Conservation (phyloP, 108 stramenopile genomes). For the Stephanodiscus triporus region DNA sequence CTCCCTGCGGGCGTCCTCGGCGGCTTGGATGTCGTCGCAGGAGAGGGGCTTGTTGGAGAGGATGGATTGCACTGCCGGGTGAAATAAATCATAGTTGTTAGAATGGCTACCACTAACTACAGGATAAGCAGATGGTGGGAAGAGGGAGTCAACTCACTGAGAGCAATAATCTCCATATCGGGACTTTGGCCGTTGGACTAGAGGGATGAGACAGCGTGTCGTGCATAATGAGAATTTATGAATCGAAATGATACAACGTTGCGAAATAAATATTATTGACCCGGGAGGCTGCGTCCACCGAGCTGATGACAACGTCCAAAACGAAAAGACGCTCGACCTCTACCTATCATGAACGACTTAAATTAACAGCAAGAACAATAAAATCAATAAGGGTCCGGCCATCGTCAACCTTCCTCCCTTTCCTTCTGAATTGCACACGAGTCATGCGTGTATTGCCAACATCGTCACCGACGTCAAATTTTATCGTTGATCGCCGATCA, state of each 20-base stretch:
- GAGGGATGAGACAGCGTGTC: neutral
- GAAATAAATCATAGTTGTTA: neutral
- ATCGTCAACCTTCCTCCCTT: no score
- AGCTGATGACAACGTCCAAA: no score
- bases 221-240: neutral
- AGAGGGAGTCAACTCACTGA: constrained; percentile 1
- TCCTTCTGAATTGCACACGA: no score
- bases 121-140: neutral
- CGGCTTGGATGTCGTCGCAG: constrained; percentile 27
- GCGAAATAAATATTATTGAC: no score
- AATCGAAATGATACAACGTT: neutral
- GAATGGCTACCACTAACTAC: neutral
- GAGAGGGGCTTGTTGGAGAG: constrained; percentile 33
- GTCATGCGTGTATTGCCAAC: no score
- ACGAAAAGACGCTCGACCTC: no score
- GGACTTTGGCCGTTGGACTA: neutral
- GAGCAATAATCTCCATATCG: neutral
- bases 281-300: no score
- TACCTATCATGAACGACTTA: no score
- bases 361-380: no score
- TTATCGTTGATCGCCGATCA: no score
- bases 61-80: constrained; percentile 29
- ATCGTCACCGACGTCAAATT: no score
- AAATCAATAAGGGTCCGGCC: no score
- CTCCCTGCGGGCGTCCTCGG: constrained; percentile 32